Base-by-base conservation (phyloP, 345 rosid genomes). In the Acer negundo region DNA sequence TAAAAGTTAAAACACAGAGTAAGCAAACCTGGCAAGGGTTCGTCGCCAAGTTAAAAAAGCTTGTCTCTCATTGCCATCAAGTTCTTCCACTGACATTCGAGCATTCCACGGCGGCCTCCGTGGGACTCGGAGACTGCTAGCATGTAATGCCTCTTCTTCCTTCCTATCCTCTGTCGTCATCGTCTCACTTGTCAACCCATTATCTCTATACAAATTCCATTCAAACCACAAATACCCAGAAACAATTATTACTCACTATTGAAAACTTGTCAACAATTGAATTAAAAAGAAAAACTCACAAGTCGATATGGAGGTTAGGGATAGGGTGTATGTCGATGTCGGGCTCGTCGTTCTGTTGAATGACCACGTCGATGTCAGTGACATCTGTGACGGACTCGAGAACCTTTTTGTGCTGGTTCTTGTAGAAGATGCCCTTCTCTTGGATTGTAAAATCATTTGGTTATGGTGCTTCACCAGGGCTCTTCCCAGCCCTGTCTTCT, bases 381-480 rank as follows among this genome's bases (percentile, higher is more conserved):
- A 92, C 81, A 40, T 96, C 98, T 20, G 97, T 96, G 19, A 91
- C 79, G 22, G 99, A 96, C 84, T 94, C 90, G 19, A 96, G 87
- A 70, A 90, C 89, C 78, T 95, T 95, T 85, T 92, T 92, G 73
- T 87, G 84, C 47, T 82, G 94, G 64, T 78, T 78, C 66, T 81
- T 73, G 86, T 92, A 93, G 62, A 70, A 79, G 7, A 74, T 80
- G n/a, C 97, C 98, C 73, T 93, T 95, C 70, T 92, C 98, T 80
- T 95, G 51, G 97, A 78, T 80, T 92, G 87, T 28, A 85, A 91
- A 62, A 93, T 85, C 97, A 89, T 89, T 59, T 92, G 92, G 83
- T 91, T 95, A 72, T 94, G 97, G 80, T 94, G 98, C 89, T 90
- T 95, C 87, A 93, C 97, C 72, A 91, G 77, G 1, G 97, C 82